phyloP scores from a whole-genome alignment of 306 rosid species.

The Sesbania bispinosa region DNA sequence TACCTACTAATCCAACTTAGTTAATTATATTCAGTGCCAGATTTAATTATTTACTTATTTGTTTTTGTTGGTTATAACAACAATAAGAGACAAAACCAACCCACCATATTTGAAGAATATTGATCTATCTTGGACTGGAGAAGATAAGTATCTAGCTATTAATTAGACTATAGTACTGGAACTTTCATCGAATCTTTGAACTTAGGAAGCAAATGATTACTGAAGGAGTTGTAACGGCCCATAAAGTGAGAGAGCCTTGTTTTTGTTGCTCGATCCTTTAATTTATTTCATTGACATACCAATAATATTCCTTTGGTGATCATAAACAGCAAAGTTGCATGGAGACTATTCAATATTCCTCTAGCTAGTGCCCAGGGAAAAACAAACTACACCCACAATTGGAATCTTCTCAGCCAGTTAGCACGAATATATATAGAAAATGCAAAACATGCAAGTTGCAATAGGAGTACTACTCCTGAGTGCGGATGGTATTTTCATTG shows the following conservation, averaged over 20 bases:
- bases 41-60: neutral
- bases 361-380: neutral
- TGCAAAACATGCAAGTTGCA: slow-evolving; percentile 1
- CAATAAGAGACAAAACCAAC: slow-evolving; percentile 12
- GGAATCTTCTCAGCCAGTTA: slow-evolving; percentile 1
- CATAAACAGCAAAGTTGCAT: neutral
- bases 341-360: neutral
- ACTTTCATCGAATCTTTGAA: neutral
- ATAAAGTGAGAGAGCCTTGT: neutral
- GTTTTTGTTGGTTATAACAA: neutral
- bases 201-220: slow-evolving; percentile 2
- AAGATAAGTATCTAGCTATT: slow-evolving; percentile 5
- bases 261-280: no score
- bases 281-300: no score
- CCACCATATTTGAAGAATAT: neutral
- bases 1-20: neutral
- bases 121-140: neutral
- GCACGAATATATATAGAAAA: neutral
- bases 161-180: no score
- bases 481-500: neutral
- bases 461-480: neutral
- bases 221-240: neutral
- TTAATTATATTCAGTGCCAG: neutral
- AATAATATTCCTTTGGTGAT: no score
- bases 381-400: neutral